Evolutionary conservation across 2,329 filamentous ascomycete species (phyloP), one percentile per base, ranked within the genome.

Genomic region (Penicillium aurantiogriseum): DNA sequence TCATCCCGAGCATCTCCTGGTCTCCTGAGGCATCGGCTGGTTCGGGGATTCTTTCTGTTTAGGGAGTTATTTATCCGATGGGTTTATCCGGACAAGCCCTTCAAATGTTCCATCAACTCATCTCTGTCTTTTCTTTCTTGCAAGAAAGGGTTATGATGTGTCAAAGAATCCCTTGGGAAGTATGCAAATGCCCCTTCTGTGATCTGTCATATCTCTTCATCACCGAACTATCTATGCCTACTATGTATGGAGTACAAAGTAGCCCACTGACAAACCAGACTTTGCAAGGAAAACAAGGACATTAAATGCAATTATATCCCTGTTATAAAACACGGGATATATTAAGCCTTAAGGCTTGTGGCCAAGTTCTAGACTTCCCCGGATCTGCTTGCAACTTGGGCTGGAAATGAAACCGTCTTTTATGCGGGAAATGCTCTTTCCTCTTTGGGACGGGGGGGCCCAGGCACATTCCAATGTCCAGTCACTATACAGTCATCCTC

Each of bases 1-100:
- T 42, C 29, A 35, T 51, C 40, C 48, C 35, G 48, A 3, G 0
- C 27, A 29, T 51, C 33, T 39, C 31, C 47, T 40, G 40, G 40
- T 21, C 45, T 55, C 52, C 45, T 55, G 53, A 55, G 53, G 53
- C 53, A 56, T 50, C 49, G 48, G 55, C 50, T 51, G 33, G 27
- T 36, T 50, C 63, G 64, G 63, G 27, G 19, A 17, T 58, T 65
- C 54, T 57, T 59, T 54, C 62, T 57, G 19, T 44, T 63, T 60
- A 27, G 19, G 33, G 52, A 57, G 1, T 10, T 27, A 44, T 66
- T 64, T 54, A 29, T 59, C 63, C 62, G 59, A 21, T 3, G 1
- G 8, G 33, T 62, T 66, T 59, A 60, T 65, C 64, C 63, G 64
- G 25, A 5, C 4, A 15, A 29, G 10, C 5, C 17, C 9, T 42